Evolutionary conservation across 805 yeast genomes (phyloP).

Genomic region (Danielia oregonensis): DNA sequence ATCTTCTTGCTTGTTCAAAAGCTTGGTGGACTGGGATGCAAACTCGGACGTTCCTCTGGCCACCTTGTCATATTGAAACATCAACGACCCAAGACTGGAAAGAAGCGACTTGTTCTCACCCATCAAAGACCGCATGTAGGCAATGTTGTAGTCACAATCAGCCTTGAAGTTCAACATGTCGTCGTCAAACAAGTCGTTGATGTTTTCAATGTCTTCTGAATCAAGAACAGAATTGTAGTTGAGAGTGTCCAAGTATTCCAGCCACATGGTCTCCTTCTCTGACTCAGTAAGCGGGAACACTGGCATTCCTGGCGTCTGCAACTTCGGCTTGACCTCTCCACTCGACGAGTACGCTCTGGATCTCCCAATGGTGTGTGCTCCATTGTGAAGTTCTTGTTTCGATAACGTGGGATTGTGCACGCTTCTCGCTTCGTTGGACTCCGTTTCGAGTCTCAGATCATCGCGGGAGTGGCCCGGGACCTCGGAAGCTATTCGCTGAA

Average conservation of each 20-base stretch:
- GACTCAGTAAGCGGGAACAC: slow-evolving; percentile 34
- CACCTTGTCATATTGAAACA: slow-evolving; percentile 53
- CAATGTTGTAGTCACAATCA: slow-evolving; percentile 18
- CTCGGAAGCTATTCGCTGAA: slow-evolving; percentile 55
- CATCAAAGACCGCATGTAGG: slow-evolving; percentile 32
- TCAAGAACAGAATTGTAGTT: slow-evolving; percentile 41
- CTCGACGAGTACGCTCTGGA: no score
- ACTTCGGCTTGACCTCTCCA: no score
- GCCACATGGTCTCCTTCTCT: slow-evolving; percentile 34
- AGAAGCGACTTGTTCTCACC: slow-evolving; percentile 44
- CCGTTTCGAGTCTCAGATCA: slow-evolving; percentile 16
- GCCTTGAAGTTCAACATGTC: slow-evolving; percentile 33
- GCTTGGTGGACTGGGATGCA: slow-evolving; percentile 50
- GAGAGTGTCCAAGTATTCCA: slow-evolving; percentile 33
- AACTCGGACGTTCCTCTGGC: slow-evolving; percentile 61
- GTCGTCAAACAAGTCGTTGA: slow-evolving; percentile 36
- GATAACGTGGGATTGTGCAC: slow-evolving; percentile 14
- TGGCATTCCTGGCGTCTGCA: background rate
- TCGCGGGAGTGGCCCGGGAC: slow-evolving; percentile 39
- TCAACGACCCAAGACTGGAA: slow-evolving; percentile 43
- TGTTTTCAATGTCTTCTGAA: slow-evolving; percentile 35
- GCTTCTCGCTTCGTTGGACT: slow-evolving; percentile 13
- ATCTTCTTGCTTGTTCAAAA: slow-evolving; percentile 45
- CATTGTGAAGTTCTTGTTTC: background rate
- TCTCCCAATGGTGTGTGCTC: no score